Evolutionary conservation across 2,329 filamentous ascomycete genomes (phyloP), one percentile per base, ranked within the genome.

Genomic region (Penicillium sp.): DNA sequence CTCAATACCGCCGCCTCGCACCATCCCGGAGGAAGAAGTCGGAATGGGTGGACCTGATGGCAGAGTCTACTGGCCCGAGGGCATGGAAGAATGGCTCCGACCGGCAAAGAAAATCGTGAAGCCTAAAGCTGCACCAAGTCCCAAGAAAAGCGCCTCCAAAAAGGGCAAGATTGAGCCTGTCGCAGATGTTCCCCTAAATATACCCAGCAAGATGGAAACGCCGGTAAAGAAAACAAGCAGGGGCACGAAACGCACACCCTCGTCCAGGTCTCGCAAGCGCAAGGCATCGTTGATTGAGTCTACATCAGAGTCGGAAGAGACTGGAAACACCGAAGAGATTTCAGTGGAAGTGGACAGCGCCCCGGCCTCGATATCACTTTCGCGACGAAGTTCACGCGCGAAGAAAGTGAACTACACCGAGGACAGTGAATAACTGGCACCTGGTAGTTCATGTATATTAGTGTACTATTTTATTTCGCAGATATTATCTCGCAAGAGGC

Each of bases 31-130:
- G 0, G 80, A 85, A 6, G 86, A 94, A 17, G 73, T 93, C 12
- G 83, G 82, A 2, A 95, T 96, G 90, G 91, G 91, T 34, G 91
- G 91, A 0, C 80, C 84, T 0, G 77, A 91, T 24, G 76, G 82
- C 43, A 76, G 90, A 37, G 91, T 96, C 0, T 96, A 94, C 65
- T 96, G 91, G 90, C 90, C 89, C 0, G 76, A 81, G 1, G 87
- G 87, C 0, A 88, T 89, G 82, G 90, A 95, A 65, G 86, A 94
- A 54, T 96, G 89, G 88, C 72, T 96, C 21, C 77, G 83, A 48
- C 88, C 89, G 0, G 83, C 79, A 68, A 96, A 95, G 72, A 78
- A 82, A 49, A 78, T 62, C 9, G 56, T 61, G 2, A 61, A 60
- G 21, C 51, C 55, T 17, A 66, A 63, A 41, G 34, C 59, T 5